Base-by-base conservation (phyloP, 768 basidiomycete species). In the Mycena indigotica region DNA sequence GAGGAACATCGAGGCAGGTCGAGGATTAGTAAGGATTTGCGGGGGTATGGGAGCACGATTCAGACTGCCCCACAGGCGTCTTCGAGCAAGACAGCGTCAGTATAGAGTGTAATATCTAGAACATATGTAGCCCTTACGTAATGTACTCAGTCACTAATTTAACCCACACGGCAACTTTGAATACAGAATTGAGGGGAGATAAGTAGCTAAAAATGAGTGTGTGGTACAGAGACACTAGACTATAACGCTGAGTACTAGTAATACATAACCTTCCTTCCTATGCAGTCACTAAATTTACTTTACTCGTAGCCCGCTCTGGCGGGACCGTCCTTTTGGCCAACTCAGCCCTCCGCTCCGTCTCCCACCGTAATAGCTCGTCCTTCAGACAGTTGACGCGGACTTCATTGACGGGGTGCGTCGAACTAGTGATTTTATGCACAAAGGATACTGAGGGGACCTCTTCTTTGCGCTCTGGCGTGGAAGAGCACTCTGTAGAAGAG, bases 291-390 rank as follows among this genome's bases (percentile, higher is more conserved):
- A 63, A 53, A 28, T 60, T 52, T n/a, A 63, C 52, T 39, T 48
- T 26, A 32, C 62, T 63, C 40, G 25, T 19, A 24, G 21, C 60
- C n/a, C 62, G 49, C 28, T 58, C 48, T 5, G 28, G 30, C 17
- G 58, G 51, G 6, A 54, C 3, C 21, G 26, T 17, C 32, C 53
- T 53, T 16, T 57, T 60, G 17, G 48, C 56, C 26, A 66, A 21
- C 32, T 59, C 74, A 29, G 67, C 70, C 19, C 65, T 69, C 45
- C 83, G 72, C 65, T 82, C 86, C 21, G 70, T 63, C 67, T 86
- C 83, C 93, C 93, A 95, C 40, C 87, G 74, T 26, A 74, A 72
- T 28, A 95, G 77, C 75, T 95, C 93, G 25, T 77, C 72, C 65
- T 79, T 80, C 51, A 94, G 75, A 40, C 78, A 76, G 61, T 78